A percentile compares a stretch with the other conserved stretches of the same genome.
phyloP scores from a whole-genome alignment of 352 stramenopile genomes.

The Pythium rhizo-oryzae region DNA sequence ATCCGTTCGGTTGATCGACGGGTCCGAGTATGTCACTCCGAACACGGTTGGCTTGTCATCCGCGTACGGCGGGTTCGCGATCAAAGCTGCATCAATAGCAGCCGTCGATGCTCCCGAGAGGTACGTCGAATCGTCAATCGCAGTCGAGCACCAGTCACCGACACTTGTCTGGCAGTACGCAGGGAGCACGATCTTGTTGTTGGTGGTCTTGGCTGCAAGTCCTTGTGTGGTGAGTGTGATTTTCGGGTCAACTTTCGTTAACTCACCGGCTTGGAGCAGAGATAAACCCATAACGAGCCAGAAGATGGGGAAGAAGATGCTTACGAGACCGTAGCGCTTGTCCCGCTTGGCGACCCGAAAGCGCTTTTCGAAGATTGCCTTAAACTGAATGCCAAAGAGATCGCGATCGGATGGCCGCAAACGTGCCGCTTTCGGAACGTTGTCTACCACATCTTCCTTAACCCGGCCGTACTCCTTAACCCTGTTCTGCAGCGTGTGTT shows the following conservation, averaged over 20 bases:
- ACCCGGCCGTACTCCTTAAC: constrained; percentile 17
- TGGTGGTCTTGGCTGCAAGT: constrained; percentile 2
- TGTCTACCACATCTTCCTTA: neutral
- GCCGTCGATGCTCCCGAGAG: constrained; percentile 9
- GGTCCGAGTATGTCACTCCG: constrained; percentile 26
- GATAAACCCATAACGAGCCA: constrained; percentile 57
- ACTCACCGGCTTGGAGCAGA: constrained; percentile 41
- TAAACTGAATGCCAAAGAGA: constrained; percentile 36
- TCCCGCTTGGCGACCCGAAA: constrained; percentile 66
- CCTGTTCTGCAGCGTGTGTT: constrained; percentile 33
- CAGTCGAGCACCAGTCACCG: constrained; percentile 21
- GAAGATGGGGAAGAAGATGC: constrained; percentile 51
- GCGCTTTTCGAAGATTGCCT: constrained; percentile 58
- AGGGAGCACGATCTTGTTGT: constrained; percentile 14
- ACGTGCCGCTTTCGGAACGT: too few relatives aligned
- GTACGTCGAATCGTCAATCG: neutral
- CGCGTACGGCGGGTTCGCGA: constrained; percentile 27
- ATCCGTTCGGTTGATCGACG: constrained; percentile 32
- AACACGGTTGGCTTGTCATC: constrained; percentile 33
- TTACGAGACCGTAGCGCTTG: constrained; percentile 63
- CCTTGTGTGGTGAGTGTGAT: constrained; percentile 33
- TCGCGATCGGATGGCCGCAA: neutral
- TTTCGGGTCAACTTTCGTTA: constrained; percentile 47
- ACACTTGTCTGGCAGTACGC: constrained; percentile 17
- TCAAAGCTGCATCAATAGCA: neutral